Conservation (phyloP, 129 eudicot species). For the Mikania micrantha region DNA sequence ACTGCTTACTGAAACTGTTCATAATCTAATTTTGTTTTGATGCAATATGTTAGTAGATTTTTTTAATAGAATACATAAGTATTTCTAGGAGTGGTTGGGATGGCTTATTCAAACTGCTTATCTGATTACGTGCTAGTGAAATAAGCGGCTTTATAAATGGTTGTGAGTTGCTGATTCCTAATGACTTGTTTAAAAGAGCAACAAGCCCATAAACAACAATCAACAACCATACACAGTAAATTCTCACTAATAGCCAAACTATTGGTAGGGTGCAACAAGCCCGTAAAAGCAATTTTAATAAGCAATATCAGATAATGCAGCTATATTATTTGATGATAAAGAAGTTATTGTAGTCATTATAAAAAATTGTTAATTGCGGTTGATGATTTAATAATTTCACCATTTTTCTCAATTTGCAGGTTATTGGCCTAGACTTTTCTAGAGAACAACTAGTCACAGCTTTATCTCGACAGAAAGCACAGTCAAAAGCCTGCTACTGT, state of each 20-base stretch:
- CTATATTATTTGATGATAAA: neutral
- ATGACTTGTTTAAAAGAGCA: neutral
- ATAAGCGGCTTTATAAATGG: neutral
- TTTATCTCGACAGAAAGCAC: neutral
- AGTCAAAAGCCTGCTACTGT: too few relatives aligned
- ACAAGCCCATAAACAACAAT: neutral
- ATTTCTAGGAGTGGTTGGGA: neutral
- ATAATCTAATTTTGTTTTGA: neutral
- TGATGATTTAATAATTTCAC: neutral
- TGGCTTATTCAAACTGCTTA: neutral
- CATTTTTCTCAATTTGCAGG: constrained; percentile 33
- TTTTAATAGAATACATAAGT: too few relatives aligned
- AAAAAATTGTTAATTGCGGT: neutral
- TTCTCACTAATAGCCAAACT: too few relatives aligned
- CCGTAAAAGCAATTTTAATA: neutral
- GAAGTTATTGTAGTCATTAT: neutral
- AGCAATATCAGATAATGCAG: neutral
- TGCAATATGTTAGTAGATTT: too few relatives aligned
- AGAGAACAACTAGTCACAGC: too few relatives aligned
- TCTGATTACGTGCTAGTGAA: neutral
- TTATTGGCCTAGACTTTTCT: constrained; percentile 65
- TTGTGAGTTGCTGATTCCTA: neutral
- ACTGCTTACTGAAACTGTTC: neutral
- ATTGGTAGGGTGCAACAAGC: too few relatives aligned
- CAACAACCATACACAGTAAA: too few relatives aligned